These are phyloP conservation scores for Prunus campanulata DNA, from an alignment of 306 rosid species.

Conservation along the genomic window DNA sequence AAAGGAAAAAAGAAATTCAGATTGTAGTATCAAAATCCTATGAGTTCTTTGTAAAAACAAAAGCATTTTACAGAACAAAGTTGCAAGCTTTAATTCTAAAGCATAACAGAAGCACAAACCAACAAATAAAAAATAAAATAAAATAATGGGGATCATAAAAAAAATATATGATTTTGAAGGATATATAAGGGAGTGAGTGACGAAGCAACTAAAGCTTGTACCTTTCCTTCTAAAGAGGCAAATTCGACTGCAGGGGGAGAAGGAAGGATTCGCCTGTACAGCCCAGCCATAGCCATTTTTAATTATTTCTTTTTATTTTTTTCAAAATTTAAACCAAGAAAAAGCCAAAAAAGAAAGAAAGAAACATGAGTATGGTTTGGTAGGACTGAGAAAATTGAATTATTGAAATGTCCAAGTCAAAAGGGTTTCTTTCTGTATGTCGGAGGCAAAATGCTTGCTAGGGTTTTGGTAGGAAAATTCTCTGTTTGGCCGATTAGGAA, in stretches of 20 bases:
- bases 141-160: no score
- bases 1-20: not conserved
- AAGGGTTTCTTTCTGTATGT: not conserved
- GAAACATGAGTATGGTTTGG: not conserved
- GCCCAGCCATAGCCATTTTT: conserved; percentile 84
- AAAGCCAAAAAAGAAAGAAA: not conserved
- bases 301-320: not conserved
- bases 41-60: no score
- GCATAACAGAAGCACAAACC: not conserved
- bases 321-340: not conserved
- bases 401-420: not conserved
- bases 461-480: not conserved
- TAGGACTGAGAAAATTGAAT: not conserved
- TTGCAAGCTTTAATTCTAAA: not conserved
- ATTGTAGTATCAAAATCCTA: not conserved
- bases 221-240: conserved; percentile 84
- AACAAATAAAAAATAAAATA: not conserved
- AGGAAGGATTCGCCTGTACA: conserved; percentile 76
- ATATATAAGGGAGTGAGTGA: not conserved
- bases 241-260: conserved; percentile 90
- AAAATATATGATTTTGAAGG: not conserved
- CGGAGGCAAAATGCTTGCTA: not conserved
- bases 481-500: not conserved
- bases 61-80: not conserved
- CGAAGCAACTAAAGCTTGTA: conserved; percentile 6